These are phyloP conservation scores for Auxenochlorella pyrenoidosa DNA, from an alignment of 139 green algal genomes.

Conservation along the genomic window DNA sequence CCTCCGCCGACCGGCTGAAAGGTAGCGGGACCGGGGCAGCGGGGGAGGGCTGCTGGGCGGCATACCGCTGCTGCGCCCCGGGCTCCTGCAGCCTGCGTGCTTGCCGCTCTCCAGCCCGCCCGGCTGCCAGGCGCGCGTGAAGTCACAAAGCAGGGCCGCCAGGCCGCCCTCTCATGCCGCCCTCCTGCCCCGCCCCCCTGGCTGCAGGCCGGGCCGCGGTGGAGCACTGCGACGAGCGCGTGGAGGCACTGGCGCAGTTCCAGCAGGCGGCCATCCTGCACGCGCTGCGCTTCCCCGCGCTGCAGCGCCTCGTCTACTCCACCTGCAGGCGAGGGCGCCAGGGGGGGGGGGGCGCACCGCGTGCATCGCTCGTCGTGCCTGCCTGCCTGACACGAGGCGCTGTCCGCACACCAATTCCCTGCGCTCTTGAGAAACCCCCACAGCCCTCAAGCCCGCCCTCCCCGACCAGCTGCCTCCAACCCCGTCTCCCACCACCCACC, in stretches of 20 bases:
- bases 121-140: too few species aligned
- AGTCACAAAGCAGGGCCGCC: too few species aligned
- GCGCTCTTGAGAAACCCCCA: too few species aligned
- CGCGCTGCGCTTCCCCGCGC: conserved; percentile 82
- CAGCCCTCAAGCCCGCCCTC: background rate
- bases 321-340: conserved; percentile 61
- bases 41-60: background rate
- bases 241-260: conserved; percentile 68
- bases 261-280: conserved; percentile 73
- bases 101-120: too few species aligned
- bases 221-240: conserved; percentile 48
- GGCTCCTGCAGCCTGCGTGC: too few species aligned
- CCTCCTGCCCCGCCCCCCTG: background rate
- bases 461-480: background rate
- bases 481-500: background rate
- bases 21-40: background rate
- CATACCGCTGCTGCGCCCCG: too few species aligned
- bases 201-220: conserved; percentile 13
- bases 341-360: too few species aligned
- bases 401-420: too few species aligned
- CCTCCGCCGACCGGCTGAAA: conserved; percentile 18
- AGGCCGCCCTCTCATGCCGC: background rate
- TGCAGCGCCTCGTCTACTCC: conserved; percentile 91
- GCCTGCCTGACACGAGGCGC: too few species aligned
- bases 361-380: too few species aligned